These are phyloP conservation scores for Neonectria magnoliae DNA, from an alignment of 2,329 filamentous ascomycete species.

Conservation along the genomic window DNA sequence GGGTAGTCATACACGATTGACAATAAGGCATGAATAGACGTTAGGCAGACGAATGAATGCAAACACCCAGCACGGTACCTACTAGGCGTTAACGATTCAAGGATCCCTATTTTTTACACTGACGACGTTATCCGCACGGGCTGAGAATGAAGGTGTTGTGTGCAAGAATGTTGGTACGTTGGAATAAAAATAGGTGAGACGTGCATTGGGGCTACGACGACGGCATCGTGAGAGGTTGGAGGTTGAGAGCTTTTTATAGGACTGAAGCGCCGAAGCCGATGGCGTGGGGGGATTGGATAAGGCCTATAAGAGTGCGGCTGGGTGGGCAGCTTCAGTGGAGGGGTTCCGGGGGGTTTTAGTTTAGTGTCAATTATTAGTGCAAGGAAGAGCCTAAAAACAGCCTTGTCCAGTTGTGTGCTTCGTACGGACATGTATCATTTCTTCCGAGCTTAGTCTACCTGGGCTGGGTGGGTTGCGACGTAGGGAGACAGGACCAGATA, in stretches of 20 bases:
- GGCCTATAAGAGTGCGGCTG: too few species aligned
- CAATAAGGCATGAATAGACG: neutral
- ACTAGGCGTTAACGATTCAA: neutral
- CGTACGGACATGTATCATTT: neutral
- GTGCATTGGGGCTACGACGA: slow-evolving; percentile 4
- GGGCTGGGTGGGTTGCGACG: neutral
- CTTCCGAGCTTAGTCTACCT: neutral
- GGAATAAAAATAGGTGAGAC: slow-evolving; percentile 1
- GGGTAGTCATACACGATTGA: neutral
- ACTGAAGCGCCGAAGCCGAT: neutral
- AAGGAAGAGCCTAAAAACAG: neutral
- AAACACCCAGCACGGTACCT: neutral
- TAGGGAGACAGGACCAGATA: slow-evolving; percentile 2
- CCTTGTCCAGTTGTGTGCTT: too few species aligned
- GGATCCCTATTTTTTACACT: neutral
- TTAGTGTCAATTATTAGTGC: neutral
- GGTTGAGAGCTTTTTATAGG: neutral
- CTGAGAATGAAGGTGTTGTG: neutral
- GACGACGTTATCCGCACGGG: neutral
- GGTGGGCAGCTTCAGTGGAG: slow-evolving; percentile 6
- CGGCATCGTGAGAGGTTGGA: neutral
- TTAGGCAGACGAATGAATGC: neutral
- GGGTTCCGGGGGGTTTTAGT: neutral
- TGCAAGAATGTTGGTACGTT: neutral
- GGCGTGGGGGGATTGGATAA: slow-evolving; percentile 2